Evolutionary conservation across 2,329 filamentous ascomycete genomes (phyloP), one percentile per base, ranked within the genome.

Genomic region (Fusarium euwallaceae): DNA sequence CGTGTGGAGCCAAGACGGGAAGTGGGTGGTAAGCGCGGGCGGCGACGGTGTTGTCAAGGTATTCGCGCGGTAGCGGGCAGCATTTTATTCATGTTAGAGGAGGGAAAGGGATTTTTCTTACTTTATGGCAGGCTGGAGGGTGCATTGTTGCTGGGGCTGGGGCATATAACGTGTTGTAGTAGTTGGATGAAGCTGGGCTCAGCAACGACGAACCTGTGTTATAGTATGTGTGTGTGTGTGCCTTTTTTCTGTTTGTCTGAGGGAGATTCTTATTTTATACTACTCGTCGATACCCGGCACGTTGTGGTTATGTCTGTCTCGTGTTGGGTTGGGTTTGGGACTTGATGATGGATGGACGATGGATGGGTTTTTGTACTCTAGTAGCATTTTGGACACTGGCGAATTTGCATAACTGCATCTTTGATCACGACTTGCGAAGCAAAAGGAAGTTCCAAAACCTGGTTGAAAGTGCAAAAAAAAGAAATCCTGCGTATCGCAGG

Each of bases 21-120:
- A 95, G 76, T 97, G 97, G 90, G 95, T 99, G 41, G 94, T 98
- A 67, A 97, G 95, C 78, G 96, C 93, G 41, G 97, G 97, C 45
- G 97, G 97, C 14, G 97, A 99, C 82, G 97, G 97, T 8, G 93
- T 98, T 39, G 96, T 98, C 72, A 98, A 98, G 87, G 95, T 98
- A 67, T 98, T 92, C 86, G 88, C 90, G 66, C 86, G 68, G 60
- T 62, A 58, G 61, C 39, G 61, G 37, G 43, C 60, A 60, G 56
- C 39, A 24, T 36, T 37, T 37, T 34, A 16, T 37, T 24, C 37
- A 20, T 58, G 24, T 58, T 37, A 58, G 53, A 58, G 53, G 34
- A 37, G 53, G 60, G 66, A 64, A 66, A 55, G 53, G 45, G 56
- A 36, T 24, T 59, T 55, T 58, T 56, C 53, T 34, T 56, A 36